phyloP scores from a whole-genome alignment of 352 stramenopile genomes.

The Globisporangium apiculatum region DNA sequence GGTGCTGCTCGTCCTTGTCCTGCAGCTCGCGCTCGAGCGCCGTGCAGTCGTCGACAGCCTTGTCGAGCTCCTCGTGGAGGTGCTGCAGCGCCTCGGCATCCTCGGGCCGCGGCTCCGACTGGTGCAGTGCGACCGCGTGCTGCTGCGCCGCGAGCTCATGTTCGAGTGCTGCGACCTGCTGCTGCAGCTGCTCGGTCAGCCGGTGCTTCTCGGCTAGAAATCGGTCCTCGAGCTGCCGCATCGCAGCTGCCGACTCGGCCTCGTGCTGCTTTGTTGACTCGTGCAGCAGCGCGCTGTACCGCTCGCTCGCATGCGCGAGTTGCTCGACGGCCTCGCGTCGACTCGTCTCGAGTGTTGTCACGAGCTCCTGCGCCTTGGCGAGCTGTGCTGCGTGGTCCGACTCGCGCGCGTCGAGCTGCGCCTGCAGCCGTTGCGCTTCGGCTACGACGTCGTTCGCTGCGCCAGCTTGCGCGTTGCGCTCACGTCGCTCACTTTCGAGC shows the following conservation, averaged over 20 bases:
- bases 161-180: slow-evolving; percentile 34
- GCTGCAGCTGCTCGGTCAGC: slow-evolving; percentile 30
- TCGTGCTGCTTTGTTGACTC: slow-evolving; percentile 31
- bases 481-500: slow-evolving; percentile 15
- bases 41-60: slow-evolving; percentile 32
- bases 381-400: slow-evolving; percentile 50
- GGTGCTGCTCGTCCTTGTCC: slow-evolving; percentile 36
- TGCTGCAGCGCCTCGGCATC: slow-evolving; percentile 35
- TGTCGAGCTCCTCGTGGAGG: slow-evolving; percentile 27
- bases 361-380: slow-evolving; percentile 30
- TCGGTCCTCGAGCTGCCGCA: slow-evolving; percentile 44
- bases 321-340: slow-evolving; percentile 25
- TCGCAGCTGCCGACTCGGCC: slow-evolving; percentile 27
- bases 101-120: slow-evolving; percentile 11
- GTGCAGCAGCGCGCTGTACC: slow-evolving; percentile 18
- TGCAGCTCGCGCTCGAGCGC: slow-evolving; percentile 32
- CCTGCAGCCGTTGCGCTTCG: slow-evolving; percentile 40
- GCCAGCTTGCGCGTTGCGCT: slow-evolving; percentile 19
- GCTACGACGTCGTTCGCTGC: slow-evolving; percentile 28
- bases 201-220: slow-evolving; percentile 41
- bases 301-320: slow-evolving; percentile 28
- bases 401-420: slow-evolving; percentile 28
- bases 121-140: slow-evolving; percentile 13
- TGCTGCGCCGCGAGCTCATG: slow-evolving; percentile 24
- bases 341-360: slow-evolving; percentile 29